These are phyloP conservation scores for Boechera retrofracta DNA, from an alignment of 345 rosid genomes.

Conservation along the genomic window DNA sequence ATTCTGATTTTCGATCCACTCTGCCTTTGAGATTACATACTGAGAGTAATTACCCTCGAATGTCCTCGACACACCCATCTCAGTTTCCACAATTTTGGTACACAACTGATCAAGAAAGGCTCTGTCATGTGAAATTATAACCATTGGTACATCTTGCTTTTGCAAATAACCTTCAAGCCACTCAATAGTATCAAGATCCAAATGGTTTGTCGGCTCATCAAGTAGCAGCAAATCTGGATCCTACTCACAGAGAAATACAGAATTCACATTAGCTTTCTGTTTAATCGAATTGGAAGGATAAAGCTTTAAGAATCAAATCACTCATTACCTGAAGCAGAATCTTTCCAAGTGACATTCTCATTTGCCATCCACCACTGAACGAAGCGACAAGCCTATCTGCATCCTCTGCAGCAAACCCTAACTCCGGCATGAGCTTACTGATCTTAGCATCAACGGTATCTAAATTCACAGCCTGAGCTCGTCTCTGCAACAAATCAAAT, in stretches of 20 bases:
- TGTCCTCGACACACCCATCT: conserved; percentile 90
- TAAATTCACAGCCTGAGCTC: conserved; percentile 78
- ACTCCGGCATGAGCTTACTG: conserved; percentile 92
- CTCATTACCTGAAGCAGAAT: conserved; percentile 82
- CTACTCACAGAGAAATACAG: conserved; percentile 50
- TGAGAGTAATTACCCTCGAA: conserved; percentile 89
- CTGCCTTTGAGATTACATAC: conserved; percentile 72
- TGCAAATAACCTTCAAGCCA: conserved; percentile 95
- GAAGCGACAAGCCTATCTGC: conserved; percentile 93
- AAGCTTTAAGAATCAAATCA: conserved; percentile 4
- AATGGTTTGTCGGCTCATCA: conserved; percentile 97
- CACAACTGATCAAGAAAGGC: conserved; percentile 97
- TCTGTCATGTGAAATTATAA: conserved; percentile 92
- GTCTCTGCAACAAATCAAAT: conserved; percentile 84
- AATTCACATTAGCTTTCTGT: neutral
- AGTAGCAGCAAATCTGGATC: conserved; percentile 91
- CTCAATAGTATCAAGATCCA: conserved; percentile 94
- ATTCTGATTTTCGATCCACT: conserved; percentile 75
- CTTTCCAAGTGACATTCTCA: conserved; percentile 99
- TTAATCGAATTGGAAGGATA: neutral
- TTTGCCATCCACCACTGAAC: conserved; percentile 98
- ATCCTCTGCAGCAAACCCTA: conserved; percentile 82
- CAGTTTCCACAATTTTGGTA: conserved; percentile 95
- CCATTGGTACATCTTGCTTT: conserved; percentile 96
- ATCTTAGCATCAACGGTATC: conserved; percentile 79